Base-by-base conservation (phyloP, 108 stramenopile species). In the Cyclostephanos tholiformis region DNA sequence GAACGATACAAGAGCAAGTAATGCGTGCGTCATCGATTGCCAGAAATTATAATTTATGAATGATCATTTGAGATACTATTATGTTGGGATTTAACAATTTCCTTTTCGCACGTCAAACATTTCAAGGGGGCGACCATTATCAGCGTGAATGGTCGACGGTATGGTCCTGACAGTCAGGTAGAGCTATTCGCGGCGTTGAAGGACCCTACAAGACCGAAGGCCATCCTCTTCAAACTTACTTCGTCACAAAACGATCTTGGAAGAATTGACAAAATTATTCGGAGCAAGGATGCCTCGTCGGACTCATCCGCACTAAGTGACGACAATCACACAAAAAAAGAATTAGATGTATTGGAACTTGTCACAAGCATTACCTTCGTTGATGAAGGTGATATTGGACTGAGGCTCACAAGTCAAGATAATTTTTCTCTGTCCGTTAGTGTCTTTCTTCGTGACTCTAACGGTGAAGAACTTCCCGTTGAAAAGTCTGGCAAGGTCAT, bases 141-240 rank as follows among this genome's bases (percentile, higher is more conserved):
- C 6, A 88, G 88, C 65, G 95, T 96, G 19, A 96, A 96, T 80
- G 95, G 95, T 10, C 77, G 78, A 27, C 80, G 79, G 27, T 88
- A 88, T 65, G 81, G 84, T 22, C 82, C 67, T 49, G 86, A 86
- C 11, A 80, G 76, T 46, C 85, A 76, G 64, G 82, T 74, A 17
- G 87, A 90, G 17, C 38, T 92, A 36, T 89, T 92, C 62, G 87
- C 86, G 29, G 95, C 95, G 19, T 75, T 96, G 58, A 83, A 83
- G 61, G 92, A 96, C 72, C 92, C 95, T 23, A 69, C 85, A 10
- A 80, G 95, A 38, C 95, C 95, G 16, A 96, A 96, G 85, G 82
- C 92, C 11, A 91, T 96, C 66, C 72, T 82, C 46, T 93, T 96
- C 69, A 80, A 87, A 50, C 80, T 92, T 63, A 90, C 90, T 30